Evolutionary conservation across 495 filamentous ascomycete genomes (phyloP).

Genomic region (Penicillium canariense): DNA sequence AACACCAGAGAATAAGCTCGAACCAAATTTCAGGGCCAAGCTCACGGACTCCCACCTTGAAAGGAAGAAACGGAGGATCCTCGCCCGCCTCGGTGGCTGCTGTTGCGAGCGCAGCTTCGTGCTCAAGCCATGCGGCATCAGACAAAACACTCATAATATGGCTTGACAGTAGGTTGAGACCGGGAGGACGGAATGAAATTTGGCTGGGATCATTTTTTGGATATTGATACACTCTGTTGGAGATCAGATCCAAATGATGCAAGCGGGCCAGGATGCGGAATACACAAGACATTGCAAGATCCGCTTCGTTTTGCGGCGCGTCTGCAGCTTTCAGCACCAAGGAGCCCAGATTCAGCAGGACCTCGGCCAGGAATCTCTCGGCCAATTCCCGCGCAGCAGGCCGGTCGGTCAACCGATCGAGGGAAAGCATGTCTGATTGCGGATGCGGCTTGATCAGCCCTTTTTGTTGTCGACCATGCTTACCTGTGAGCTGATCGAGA

Average conservation of each 20-base stretch:
- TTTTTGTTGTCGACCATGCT: background rate
- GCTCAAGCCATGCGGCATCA: slow-evolving; percentile 59
- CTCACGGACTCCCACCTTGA: slow-evolving; percentile 50
- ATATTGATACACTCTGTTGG: slow-evolving; percentile 58
- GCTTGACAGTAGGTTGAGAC: slow-evolving; percentile 53
- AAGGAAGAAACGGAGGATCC: slow-evolving; percentile 50
- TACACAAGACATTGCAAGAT: slow-evolving; percentile 54
- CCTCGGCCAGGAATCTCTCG: slow-evolving; percentile 24
- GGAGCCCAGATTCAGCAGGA: slow-evolving; percentile 45
- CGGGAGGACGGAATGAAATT: slow-evolving; percentile 52
- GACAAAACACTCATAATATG: slow-evolving; percentile 61
- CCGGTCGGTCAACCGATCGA: slow-evolving; percentile 27
- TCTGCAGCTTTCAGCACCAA: slow-evolving; percentile 56
- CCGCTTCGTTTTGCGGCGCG: slow-evolving; percentile 33
- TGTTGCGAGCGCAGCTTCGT: slow-evolving; percentile 43
- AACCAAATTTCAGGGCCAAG: slow-evolving; percentile 62
- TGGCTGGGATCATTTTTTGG: slow-evolving; percentile 30
- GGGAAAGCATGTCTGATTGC: slow-evolving; percentile 5
- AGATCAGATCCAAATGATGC: slow-evolving; percentile 56
- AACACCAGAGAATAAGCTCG: slow-evolving; percentile 66
- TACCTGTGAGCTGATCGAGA: slow-evolving; percentile 34
- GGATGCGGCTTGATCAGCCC: slow-evolving; percentile 1
- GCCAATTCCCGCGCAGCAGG: slow-evolving; percentile 24
- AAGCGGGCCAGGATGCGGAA: slow-evolving; percentile 58
- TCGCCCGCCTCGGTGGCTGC: slow-evolving; percentile 47